A percentile compares a stretch with the other conserved stretches of the same genome.
These are phyloP conservation scores for Lactarius hengduanensis DNA, from an alignment of 768 basidiomycete genomes.

Conservation along the genomic window DNA sequence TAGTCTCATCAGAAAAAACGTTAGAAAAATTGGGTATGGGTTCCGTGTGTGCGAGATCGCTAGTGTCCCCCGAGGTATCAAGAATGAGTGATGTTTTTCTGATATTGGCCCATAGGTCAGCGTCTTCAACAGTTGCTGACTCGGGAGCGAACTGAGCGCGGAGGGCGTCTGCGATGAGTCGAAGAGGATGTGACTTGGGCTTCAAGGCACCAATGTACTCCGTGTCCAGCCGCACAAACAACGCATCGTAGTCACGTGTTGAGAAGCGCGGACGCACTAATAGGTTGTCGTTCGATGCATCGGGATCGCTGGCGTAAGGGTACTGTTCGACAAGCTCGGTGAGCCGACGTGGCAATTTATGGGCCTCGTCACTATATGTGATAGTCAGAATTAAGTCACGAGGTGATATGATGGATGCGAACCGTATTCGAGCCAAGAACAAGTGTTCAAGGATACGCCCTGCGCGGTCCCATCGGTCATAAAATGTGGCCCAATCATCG, in stretches of 20 bases:
- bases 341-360: conserved; percentile 66
- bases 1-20: conserved; percentile 69
- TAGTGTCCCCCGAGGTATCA: conserved; percentile 31
- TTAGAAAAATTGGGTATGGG: conserved; percentile 44
- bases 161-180: conserved; percentile 63
- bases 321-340: conserved; percentile 68
- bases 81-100: conserved; percentile 36
- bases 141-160: conserved; percentile 38
- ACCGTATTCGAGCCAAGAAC: conserved; percentile 74
- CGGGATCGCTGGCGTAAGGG: conserved; percentile 49
- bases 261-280: conserved; percentile 66
- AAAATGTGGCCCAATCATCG: conserved; percentile 66
- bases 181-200: conserved; percentile 52
- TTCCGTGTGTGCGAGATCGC: conserved; percentile 33
- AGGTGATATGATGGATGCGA: conserved; percentile 20
- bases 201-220: conserved; percentile 39
- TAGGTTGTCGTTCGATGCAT: conserved; percentile 42
- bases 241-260: conserved; percentile 59
- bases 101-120: conserved; percentile 55
- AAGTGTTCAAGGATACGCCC: conserved; percentile 75
- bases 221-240: conserved; percentile 65
- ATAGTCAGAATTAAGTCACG: conserved; percentile 3
- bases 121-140: conserved; percentile 38
- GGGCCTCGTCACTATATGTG: conserved; percentile 54
- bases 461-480: conserved; percentile 69